Conservation (phyloP, 257 asterid genomes). For the Solanum sejunctum region DNA sequence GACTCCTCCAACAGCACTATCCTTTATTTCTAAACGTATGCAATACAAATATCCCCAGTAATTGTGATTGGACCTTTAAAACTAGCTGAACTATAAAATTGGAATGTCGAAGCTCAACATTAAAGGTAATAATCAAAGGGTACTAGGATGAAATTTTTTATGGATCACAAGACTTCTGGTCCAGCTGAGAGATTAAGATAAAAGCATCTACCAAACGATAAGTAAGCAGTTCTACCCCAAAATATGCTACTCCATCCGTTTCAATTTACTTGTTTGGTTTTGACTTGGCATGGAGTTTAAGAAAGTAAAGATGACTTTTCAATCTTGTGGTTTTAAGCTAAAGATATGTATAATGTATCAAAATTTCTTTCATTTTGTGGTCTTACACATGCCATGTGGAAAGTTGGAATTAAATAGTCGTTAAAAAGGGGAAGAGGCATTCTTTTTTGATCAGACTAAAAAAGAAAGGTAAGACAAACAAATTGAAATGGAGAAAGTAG, state of each 20-base stretch:
- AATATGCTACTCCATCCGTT: neutral
- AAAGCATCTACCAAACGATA: neutral
- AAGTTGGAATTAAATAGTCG: neutral
- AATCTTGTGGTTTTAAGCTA: too few relatives aligned
- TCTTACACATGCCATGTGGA: too few relatives aligned
- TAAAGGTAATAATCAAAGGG: neutral
- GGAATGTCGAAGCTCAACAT: neutral
- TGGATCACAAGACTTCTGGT: neutral
- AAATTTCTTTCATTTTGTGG: too few relatives aligned
- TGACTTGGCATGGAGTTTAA: too few relatives aligned
- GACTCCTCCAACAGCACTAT: neutral
- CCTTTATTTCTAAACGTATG: neutral
- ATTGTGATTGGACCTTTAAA: neutral
- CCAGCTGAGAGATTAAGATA: neutral
- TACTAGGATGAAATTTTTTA: neutral
- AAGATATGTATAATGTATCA: too few relatives aligned
- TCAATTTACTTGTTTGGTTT: too few relatives aligned
- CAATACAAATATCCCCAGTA: neutral
- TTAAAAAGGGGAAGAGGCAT: neutral
- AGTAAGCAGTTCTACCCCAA: neutral
- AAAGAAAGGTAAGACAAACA: neutral
- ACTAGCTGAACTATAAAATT: neutral
- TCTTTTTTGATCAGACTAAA: neutral
- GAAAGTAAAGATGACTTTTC: too few relatives aligned
- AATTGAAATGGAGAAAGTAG: neutral